Evolutionary conservation across 371 early-diverging fungal genomes (phyloP).

Genomic region (Lichtheimia hyalospora): DNA sequence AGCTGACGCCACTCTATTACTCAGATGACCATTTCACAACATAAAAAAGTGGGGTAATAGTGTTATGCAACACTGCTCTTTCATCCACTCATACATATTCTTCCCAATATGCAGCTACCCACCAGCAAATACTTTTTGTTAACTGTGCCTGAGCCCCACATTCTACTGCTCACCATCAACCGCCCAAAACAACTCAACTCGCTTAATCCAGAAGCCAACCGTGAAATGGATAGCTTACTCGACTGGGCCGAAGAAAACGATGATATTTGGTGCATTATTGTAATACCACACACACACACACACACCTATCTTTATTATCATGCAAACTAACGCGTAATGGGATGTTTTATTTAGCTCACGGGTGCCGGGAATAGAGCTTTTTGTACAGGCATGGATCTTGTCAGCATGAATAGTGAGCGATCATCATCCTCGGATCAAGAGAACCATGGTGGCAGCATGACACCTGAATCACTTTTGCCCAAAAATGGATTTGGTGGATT

Average conservation of each 20-base stretch:
- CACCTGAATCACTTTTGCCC: conserved; percentile 17
- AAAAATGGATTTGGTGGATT: conserved; percentile 48
- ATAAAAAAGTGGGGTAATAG: too few relatives aligned
- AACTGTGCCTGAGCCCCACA: conserved; percentile 34
- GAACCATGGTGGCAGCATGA: neutral
- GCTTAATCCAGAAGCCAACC: conserved; percentile 38
- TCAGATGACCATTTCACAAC: too few relatives aligned
- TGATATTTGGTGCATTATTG: conserved; percentile 46
- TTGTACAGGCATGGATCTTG: conserved; percentile 52
- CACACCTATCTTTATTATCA: too few relatives aligned
- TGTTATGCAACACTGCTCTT: too few relatives aligned
- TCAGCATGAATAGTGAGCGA: conserved; percentile 25
- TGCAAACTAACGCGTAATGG: neutral
- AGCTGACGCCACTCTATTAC: too few relatives aligned
- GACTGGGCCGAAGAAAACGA: conserved; percentile 48
- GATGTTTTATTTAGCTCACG: conserved; percentile 33
- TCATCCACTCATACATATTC: too few relatives aligned
- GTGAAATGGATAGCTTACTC: conserved; percentile 36
- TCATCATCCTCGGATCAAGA: conserved; percentile 1
- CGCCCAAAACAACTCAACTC: conserved; percentile 47
- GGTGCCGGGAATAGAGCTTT: conserved; percentile 48
- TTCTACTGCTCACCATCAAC: conserved; percentile 48
- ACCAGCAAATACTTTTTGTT: conserved; percentile 30
- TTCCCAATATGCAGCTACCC: conserved; percentile 26
- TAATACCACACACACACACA: conserved; percentile 24